Evolutionary conservation across 306 rosid species (phyloP), one percentile per base, ranked within the genome.

Genomic region (Delonix regia): DNA sequence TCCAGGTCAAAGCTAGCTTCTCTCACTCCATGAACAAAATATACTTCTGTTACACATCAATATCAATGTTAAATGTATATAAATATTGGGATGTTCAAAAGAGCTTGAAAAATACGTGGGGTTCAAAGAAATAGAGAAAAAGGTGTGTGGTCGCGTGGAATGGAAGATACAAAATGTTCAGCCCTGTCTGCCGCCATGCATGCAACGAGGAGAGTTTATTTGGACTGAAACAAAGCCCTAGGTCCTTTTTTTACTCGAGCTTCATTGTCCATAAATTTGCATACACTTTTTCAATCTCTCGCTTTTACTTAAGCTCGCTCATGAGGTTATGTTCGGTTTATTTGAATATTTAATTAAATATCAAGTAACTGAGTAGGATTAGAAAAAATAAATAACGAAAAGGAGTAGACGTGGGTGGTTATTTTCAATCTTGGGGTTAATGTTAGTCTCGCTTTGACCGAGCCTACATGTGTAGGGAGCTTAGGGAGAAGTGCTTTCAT

Each of bases 161-260:
- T 75, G 80, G 85, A 81, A 86, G 87, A 88, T 79, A 76, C 82
- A 56, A 56, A 67, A 77, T 90, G 92, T 83, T 90, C 89, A 74
- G 75, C 84, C 89, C 66, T 85, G 95, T 88, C 95, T 86, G 87
- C 86, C 89, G 87, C 85, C 91, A 77, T 86, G 86, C 92, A 86
- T 80, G 91, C 88, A 80, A 80, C 84, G 74, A 80, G 81, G 78
- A 63, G 60, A 62, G 64, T 48, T 60, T 80, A 59, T 77, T 64
- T 74, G 63, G 47, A 30, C 42, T 33, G 11, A 14, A 41, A 41
- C 72, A 22, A 66, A 66, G 6, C 33, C 51, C 51, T 11, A 39
- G 30, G 51, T 39, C 56, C 73, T 22, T 22, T 41, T 41, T 13
- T 67, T 41, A 65, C 38, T 42, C 39, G 9, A 12, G 18, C 80